Evolutionary conservation across 2,329 filamentous ascomycete species (phyloP), one percentile per base, ranked within the genome.

Genomic region (Didymella sp.): DNA sequence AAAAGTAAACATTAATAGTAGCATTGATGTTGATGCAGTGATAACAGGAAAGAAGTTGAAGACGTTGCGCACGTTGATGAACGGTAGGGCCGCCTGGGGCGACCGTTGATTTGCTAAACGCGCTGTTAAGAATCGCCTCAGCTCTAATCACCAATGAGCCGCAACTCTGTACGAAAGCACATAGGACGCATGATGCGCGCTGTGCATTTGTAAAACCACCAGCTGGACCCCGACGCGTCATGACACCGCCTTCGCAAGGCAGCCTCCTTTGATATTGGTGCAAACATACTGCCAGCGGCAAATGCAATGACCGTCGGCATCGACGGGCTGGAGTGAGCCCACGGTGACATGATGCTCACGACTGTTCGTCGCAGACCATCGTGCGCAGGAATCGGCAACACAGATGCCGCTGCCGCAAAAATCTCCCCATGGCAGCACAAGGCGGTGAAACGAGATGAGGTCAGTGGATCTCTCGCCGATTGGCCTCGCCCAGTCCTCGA

Each of bases 311-410:
- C 47, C 33, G 3, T 44, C 54, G 54, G 54, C 54, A 48, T 52
- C 33, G 12, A 40, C 21, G 45, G 50, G 31, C 50, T 33, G 12
- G 47, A 38, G 57, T 69, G 65, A 61, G 61, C 57, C 59, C 60
- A 67, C 56, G 13, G 59, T 70, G 61, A 60, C 55, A 67, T 59
- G 67, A 68, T 63, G 43, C 42, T 58, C 54, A 42, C 47, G 51
- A 38, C 43, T 35, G 38, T 33, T 13, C 31, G 38, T 51, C 28
- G 38, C 37, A 46, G 42, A 57, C 51, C 27, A 45, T 58, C 7
- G 56, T 44, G 56, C 61, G 63, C 54, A 58, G 60, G 59, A 61
- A 54, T 51, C 63, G 63, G 59, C 51, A 64, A 48, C 38, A 25
- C 27, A 17, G 17, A 45, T 57, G 59, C 65, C 62, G 63, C 46